These are phyloP conservation scores for Hericium coralloides DNA, from an alignment of 768 basidiomycete genomes.

Conservation along the genomic window DNA sequence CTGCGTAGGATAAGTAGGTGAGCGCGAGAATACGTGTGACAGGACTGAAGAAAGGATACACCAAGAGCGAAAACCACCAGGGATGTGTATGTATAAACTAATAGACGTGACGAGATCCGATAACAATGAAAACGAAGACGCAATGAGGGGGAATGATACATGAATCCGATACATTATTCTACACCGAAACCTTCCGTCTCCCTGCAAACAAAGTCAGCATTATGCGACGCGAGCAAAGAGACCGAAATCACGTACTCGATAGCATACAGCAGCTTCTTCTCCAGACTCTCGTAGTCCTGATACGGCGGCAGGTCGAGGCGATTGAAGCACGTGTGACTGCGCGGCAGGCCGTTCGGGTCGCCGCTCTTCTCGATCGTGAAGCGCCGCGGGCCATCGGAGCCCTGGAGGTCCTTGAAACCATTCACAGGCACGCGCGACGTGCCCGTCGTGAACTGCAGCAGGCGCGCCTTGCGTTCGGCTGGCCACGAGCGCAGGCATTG, in stretches of 20 bases:
- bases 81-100: too few species aligned
- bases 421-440: conserved; percentile 84
- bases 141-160: too few species aligned
- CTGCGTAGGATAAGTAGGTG: neutral
- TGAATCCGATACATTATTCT: conserved; percentile 8
- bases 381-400: conserved; percentile 83
- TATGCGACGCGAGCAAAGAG: neutral
- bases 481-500: conserved; percentile 87
- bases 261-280: conserved; percentile 77
- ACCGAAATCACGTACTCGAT: conserved; percentile 52
- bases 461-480: conserved; percentile 75
- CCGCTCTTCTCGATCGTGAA: conserved; percentile 96
- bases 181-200: conserved; percentile 70
- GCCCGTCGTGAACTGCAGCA: conserved; percentile 84
- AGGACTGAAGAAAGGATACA: neutral
- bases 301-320: conserved; percentile 84
- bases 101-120: too few species aligned
- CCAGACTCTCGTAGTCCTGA: conserved; percentile 77
- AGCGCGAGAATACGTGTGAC: neutral
- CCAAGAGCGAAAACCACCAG: too few species aligned
- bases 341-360: conserved; percentile 78
- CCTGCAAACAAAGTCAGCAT: conserved; percentile 25
- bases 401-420: conserved; percentile 92
- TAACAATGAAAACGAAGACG: too few species aligned
- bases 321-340: conserved; percentile 94